These are phyloP conservation scores for Macrophomina phaseolina DNA, from an alignment of 2,329 filamentous ascomycete genomes.

Conservation along the genomic window DNA sequence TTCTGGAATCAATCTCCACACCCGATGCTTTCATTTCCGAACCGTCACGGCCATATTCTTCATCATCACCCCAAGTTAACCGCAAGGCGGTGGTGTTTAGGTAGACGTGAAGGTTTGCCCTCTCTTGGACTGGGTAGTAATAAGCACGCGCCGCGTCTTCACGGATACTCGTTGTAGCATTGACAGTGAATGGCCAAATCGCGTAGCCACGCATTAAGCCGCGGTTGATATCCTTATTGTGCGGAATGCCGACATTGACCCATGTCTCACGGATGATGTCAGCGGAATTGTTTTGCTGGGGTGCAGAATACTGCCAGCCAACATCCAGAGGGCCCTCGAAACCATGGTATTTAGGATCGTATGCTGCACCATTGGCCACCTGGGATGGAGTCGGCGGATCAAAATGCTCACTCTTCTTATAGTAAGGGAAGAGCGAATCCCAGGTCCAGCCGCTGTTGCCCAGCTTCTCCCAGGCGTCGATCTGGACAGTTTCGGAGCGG, in stretches of 20 bases:
- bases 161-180: conserved; percentile 42
- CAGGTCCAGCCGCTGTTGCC: conserved; percentile 29
- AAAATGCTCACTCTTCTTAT: conserved; percentile 29
- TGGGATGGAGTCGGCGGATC: conserved; percentile 14
- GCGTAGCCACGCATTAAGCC: conserved; percentile 47
- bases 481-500: conserved; percentile 27
- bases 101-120: conserved; percentile 52
- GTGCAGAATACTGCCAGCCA: conserved; percentile 25
- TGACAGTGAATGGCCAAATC: conserved; percentile 44
- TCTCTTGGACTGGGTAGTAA: conserved; percentile 47
- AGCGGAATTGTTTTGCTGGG: conserved; percentile 9
- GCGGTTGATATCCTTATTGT: conserved; percentile 44
- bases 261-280: conserved; percentile 42
- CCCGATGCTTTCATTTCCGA: conserved; percentile 31
- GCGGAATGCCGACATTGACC: conserved; percentile 37
- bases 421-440: conserved; percentile 27
- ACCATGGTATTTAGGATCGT: conserved; percentile 23
- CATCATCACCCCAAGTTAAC: conserved; percentile 43
- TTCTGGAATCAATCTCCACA: conserved; percentile 33
- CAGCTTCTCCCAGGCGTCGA: conserved; percentile 28
- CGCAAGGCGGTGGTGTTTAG: conserved; percentile 51
- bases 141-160: conserved; percentile 52
- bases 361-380: conserved; percentile 23
- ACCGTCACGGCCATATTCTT: neutral
- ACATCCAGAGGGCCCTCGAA: conserved; percentile 20